phyloP scores from a whole-genome alignment of 2,329 filamentous ascomycete genomes.

The Fusarium xyrophilum region DNA sequence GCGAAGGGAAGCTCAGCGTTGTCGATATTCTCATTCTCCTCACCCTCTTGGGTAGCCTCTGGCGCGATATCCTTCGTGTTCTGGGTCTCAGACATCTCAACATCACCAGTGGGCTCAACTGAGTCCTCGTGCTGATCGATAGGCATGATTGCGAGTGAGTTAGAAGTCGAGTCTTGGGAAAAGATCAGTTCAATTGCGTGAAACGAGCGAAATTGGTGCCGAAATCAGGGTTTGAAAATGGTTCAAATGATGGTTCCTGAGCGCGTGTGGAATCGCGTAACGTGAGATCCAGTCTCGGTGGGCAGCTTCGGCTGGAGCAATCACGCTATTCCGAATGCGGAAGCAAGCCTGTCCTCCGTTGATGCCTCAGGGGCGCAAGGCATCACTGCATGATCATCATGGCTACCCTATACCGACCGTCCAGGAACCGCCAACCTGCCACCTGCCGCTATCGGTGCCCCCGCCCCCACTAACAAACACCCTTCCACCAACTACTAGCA shows the following conservation, averaged over 20 bases:
- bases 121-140: conserved; percentile 36
- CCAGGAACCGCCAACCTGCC: not conserved
- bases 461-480: conserved; percentile 38
- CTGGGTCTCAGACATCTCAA: conserved; percentile 49
- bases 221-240: not conserved
- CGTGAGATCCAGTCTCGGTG: not conserved
- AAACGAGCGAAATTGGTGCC: conserved; percentile 13
- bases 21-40: conserved; percentile 44
- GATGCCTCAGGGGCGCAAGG: conserved; percentile 30
- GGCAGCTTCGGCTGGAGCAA: not conserved
- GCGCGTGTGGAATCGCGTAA: not conserved
- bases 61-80: conserved; percentile 8
- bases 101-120: conserved; percentile 44
- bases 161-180: not conserved
- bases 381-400: not conserved
- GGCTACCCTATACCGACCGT: conserved; percentile 21
- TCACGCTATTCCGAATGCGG: conserved; percentile 8
- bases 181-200: not conserved
- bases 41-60: conserved; percentile 46
- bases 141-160: conserved; percentile 42
- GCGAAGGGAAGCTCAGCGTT: conserved; percentile 50
- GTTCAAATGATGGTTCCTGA: not conserved
- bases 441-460: conserved; percentile 35
- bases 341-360: conserved; percentile 15
- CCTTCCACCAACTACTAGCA: conserved; percentile 1